These are phyloP conservation scores for Didymella arachidicola DNA, from an alignment of 2,329 filamentous ascomycete species.

Conservation along the genomic window DNA sequence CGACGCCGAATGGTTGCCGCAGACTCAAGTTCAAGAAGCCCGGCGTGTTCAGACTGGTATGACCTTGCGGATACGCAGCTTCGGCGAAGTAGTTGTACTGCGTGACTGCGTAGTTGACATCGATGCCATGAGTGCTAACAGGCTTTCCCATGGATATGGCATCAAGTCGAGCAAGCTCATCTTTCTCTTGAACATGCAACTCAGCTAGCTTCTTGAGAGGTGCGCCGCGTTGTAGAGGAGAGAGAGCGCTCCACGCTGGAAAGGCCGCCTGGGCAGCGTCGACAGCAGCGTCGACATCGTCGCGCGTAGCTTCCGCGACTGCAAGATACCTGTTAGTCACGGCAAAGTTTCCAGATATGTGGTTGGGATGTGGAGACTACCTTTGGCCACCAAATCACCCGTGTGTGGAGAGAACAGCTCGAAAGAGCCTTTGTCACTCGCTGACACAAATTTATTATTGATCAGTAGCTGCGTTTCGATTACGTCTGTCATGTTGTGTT, in stretches of 20 bases:
- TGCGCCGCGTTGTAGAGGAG: slow-evolving; percentile 49
- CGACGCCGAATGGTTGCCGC: slow-evolving; percentile 78
- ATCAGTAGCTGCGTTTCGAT: slow-evolving; percentile 34
- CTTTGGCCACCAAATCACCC: slow-evolving; percentile 37
- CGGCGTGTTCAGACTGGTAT: slow-evolving; percentile 66
- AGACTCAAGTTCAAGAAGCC: slow-evolving; percentile 69
- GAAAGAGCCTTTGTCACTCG: slow-evolving; percentile 40
- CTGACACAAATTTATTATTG: slow-evolving; percentile 38
- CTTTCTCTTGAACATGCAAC: slow-evolving; percentile 59
- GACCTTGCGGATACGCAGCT: slow-evolving; percentile 81
- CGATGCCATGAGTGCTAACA: slow-evolving; percentile 73
- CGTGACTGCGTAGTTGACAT: slow-evolving; percentile 78
- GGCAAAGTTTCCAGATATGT: not conserved
- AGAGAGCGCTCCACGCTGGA: slow-evolving; percentile 46
- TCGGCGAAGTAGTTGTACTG: slow-evolving; percentile 81
- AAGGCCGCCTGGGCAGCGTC: slow-evolving; percentile 37
- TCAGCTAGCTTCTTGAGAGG: slow-evolving; percentile 57
- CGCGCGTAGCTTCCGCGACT: slow-evolving; percentile 35
- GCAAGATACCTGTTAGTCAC: slow-evolving; percentile 4
- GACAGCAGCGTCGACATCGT: slow-evolving; percentile 38
- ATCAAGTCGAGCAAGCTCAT: slow-evolving; percentile 79
- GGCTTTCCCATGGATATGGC: slow-evolving; percentile 87
- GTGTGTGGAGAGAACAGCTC: slow-evolving; percentile 41
- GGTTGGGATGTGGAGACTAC: slow-evolving; percentile 14
- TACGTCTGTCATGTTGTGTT: slow-evolving; percentile 8